Evolutionary conservation across 2,329 filamentous ascomycete species (phyloP).

Genomic region (Fusarium newnesense): DNA sequence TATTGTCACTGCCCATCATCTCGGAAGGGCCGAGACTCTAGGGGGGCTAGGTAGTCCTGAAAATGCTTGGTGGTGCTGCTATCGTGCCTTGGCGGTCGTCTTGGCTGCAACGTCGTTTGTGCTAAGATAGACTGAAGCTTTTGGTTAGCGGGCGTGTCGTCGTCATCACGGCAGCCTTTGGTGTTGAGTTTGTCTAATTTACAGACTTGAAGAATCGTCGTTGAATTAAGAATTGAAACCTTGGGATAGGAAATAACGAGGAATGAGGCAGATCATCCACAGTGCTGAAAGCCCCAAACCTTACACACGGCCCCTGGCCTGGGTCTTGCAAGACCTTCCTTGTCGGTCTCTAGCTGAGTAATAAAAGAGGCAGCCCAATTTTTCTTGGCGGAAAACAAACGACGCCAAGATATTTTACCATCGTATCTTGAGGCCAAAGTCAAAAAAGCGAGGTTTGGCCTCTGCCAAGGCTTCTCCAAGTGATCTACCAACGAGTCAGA

Average conservation of each 20-base stretch:
- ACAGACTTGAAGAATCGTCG: background rate
- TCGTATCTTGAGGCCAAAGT: conserved; percentile 9
- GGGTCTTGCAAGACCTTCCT: background rate
- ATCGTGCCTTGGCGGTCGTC: conserved; percentile 27
- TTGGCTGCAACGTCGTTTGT: conserved; percentile 26
- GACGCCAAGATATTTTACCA: conserved; percentile 19
- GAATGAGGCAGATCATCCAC: background rate
- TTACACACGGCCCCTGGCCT: background rate
- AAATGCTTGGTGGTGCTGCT: conserved; percentile 19
- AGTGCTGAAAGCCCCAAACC: background rate
- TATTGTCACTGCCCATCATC: conserved; percentile 19
- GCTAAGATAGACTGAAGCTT: conserved; percentile 6
- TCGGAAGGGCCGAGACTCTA: conserved; percentile 30
- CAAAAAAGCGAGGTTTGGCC: background rate
- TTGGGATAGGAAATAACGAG: background rate
- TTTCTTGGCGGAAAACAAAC: conserved; percentile 12
- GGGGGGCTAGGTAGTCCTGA: background rate
- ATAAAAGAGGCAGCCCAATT: background rate
- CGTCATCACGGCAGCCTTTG: conserved; percentile 6
- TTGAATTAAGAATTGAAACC: conserved; percentile 16
- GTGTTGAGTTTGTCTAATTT: background rate
- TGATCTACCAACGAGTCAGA: conserved; percentile 8
- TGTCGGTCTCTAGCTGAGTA: background rate
- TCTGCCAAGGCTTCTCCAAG: conserved; percentile 9
- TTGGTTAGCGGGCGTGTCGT: background rate